Percentiles rank a stretch among this genome's conserved stretches.
These are phyloP conservation scores for Chytriomyces hyalinus DNA, from an alignment of 192 early-diverging fungal genomes.

Conservation along the genomic window DNA sequence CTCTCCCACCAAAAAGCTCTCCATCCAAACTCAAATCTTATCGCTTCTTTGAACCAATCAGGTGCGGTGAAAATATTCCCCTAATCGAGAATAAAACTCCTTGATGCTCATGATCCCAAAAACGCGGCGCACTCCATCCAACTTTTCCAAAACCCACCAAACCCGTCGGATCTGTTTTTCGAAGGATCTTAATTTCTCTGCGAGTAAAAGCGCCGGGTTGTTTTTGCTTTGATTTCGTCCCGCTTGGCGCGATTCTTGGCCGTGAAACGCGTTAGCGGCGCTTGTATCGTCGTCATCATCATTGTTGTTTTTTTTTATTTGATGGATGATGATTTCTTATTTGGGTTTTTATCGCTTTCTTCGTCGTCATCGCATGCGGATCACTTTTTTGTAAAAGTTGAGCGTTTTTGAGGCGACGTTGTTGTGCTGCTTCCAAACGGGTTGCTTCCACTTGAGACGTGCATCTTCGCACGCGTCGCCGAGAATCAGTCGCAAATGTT, in stretches of 20 bases:
- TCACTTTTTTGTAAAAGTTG: background rate
- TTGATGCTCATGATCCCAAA: constrained; percentile 58
- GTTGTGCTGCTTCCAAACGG: constrained; percentile 15
- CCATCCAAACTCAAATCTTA: constrained; percentile 68
- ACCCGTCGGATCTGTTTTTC: constrained; percentile 62
- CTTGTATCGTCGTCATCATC: constrained; percentile 24
- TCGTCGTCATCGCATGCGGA: constrained; percentile 8
- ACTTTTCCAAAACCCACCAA: constrained; percentile 78
- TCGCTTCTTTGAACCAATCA: constrained; percentile 50
- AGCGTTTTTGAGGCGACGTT: background rate
- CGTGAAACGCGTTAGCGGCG: constrained; percentile 17
- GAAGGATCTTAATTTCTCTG: constrained; percentile 33
- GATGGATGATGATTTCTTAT: background rate
- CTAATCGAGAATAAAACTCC: constrained; percentile 58
- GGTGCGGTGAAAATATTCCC: constrained; percentile 67
- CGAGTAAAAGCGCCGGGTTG: constrained; percentile 36
- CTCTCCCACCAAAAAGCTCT: constrained; percentile 72
- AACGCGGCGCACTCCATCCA: constrained; percentile 73
- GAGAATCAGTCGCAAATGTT: constrained; percentile 50
- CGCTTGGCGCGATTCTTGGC: constrained; percentile 41
- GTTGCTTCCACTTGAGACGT: constrained; percentile 39
- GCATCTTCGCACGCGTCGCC: constrained; percentile 52
- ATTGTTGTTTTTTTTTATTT: constrained; percentile 31
- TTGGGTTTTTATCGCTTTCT: background rate
- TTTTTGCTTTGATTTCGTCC: constrained; percentile 30